These are phyloP conservation scores for Epichloe hybrida DNA, from an alignment of 2,329 filamentous ascomycete genomes.

Conservation along the genomic window DNA sequence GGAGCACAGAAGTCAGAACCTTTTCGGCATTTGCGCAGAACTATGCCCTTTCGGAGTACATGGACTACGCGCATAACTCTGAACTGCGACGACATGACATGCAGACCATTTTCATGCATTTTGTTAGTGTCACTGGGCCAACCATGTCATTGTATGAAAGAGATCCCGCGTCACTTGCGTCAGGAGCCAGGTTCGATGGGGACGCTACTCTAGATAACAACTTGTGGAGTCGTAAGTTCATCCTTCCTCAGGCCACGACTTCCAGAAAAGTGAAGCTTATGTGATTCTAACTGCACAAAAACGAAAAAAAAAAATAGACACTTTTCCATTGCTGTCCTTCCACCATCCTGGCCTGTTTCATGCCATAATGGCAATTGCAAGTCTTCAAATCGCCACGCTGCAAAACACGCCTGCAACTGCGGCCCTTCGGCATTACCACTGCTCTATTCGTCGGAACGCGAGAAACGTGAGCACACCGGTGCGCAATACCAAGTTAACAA, in stretches of 20 bases:
- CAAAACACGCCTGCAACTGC: conserved; percentile 62
- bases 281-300: neutral
- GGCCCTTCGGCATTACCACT: conserved; percentile 84
- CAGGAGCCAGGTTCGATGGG: conserved; percentile 39
- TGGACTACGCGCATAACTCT: conserved; percentile 49
- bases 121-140: conserved; percentile 77
- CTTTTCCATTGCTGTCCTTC: conserved; percentile 70
- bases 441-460: conserved; percentile 65
- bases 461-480: conserved; percentile 57
- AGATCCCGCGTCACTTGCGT: conserved; percentile 58
- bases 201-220: conserved; percentile 51
- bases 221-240: conserved; percentile 46
- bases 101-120: conserved; percentile 78
- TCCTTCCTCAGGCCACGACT: neutral
- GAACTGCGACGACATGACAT: conserved; percentile 72
- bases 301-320: conserved; percentile 34
- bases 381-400: conserved; percentile 75
- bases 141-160: conserved; percentile 80
- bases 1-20: conserved; percentile 31
- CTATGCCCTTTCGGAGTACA: conserved; percentile 49
- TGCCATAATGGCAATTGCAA: conserved; percentile 76
- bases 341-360: conserved; percentile 79
- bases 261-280: neutral
- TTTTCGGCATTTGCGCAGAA: conserved; percentile 36
- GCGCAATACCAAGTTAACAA: conserved; percentile 62